phyloP scores from a whole-genome alignment of 2,329 filamentous ascomycete genomes.

The Neofusicoccum cordaticola region DNA sequence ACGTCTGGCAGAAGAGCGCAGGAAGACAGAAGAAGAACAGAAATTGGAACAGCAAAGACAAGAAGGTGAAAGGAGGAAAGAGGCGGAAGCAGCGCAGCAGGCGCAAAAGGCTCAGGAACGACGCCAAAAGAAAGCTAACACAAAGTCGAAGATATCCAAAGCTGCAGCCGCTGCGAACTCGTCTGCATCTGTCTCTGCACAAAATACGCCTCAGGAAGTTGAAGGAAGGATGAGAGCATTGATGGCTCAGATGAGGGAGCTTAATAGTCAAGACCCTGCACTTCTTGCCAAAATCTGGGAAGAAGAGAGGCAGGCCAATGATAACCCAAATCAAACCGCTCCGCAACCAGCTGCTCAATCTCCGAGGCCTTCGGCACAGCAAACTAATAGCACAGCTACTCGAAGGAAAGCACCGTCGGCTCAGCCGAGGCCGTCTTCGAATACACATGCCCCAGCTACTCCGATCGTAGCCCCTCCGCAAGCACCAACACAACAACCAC shows the following conservation, averaged over 20 bases:
- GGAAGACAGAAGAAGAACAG: conserved; percentile 26
- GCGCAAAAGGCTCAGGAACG: background rate
- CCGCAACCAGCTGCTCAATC: background rate
- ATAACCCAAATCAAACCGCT: background rate
- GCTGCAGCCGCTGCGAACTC: conserved; percentile 17
- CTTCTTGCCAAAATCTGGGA: conserved; percentile 58
- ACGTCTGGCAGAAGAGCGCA: conserved; percentile 23
- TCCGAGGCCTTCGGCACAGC: background rate
- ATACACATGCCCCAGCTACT: background rate
- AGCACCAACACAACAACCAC: background rate
- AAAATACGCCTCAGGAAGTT: conserved; percentile 21
- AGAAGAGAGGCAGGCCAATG: conserved; percentile 46
- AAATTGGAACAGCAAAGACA: conserved; percentile 16
- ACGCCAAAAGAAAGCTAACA: conserved; percentile 23
- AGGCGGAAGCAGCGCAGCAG: conserved; percentile 13
- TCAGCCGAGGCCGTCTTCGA: background rate
- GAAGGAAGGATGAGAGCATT: conserved; percentile 52
- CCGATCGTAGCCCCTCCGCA: too few relatives aligned
- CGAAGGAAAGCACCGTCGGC: background rate
- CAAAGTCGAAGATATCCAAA: conserved; percentile 29
- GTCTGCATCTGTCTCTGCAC: background rate
- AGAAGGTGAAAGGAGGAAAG: conserved; percentile 21
- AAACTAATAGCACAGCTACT: background rate
- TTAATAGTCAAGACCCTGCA: conserved; percentile 54
- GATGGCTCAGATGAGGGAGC: conserved; percentile 58